Base-by-base conservation (phyloP, 2,329 filamentous ascomycete genomes). In the Epichloe bromicola region DNA sequence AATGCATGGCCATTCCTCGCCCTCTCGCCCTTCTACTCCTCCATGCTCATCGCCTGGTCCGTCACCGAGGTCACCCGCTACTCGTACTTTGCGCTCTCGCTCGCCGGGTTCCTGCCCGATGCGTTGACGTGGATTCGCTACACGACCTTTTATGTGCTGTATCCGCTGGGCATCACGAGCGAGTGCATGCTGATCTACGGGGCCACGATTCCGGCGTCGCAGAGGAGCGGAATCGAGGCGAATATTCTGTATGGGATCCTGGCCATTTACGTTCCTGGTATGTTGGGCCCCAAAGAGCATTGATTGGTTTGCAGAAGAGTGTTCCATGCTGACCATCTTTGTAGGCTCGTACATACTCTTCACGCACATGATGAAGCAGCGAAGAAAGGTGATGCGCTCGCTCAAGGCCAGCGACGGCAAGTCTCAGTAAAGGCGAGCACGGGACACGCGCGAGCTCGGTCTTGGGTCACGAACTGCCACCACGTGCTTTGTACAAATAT, bases 21-120 rank as follows among this genome's bases (percentile, higher is more conserved):
- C 53, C 61, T 70, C 48, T 79, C 74, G 55, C 70, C 76, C 19
- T 79, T 76, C 51, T 94, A 90, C 74, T 74, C 80, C 57, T 78
- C 76, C 60, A 88, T 95, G 87, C 76, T 97, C 53, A 62, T 84
- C 51, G 90, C 93, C 34, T 97, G 93, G 91, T 85, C 82, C 56
- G 67, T 88, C 53, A 96, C 93, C 54, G 93, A 98, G 71, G 86
- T 95, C 49, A 85, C 96, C 60, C 84, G 93, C 50, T 98, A 98
- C 76, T 79, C 80, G 46, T 98, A 87, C 75, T 97, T 97, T 65
- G 85, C 86, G 37, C 75, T 89, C 60, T 82, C 80, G 59, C 77
- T 93, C 34, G 70, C 74, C 56, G 75, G 79, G 30, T 64, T 69
- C 53, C 79, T 85, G 33, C 87, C 89, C 0, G 65, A 61, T 1